These are phyloP conservation scores for Sporothrix humicola DNA, from an alignment of 2,329 filamentous ascomycete genomes.

Conservation along the genomic window DNA sequence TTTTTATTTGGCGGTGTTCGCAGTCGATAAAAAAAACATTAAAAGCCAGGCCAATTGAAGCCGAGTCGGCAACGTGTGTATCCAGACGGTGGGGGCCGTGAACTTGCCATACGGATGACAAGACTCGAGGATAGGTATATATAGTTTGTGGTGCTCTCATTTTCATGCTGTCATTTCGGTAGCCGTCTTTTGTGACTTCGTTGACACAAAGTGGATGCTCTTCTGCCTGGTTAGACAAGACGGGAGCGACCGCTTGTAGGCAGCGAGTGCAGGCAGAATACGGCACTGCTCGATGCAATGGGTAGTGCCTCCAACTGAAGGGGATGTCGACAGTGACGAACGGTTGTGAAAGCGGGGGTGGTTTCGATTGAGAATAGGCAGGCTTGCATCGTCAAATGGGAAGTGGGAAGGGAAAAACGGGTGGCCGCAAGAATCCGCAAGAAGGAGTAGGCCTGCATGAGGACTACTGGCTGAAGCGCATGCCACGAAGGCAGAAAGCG, in stretches of 20 bases:
- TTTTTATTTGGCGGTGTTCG: constrained; percentile 5
- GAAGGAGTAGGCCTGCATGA: constrained; percentile 25
- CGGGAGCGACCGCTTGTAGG: background rate
- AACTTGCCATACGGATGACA: background rate
- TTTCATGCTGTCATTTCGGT: too few relatives aligned
- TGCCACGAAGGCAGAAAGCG: constrained; percentile 43
- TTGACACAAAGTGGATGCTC: background rate
- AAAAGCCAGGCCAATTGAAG: background rate
- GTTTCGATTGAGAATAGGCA: background rate
- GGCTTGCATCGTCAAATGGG: background rate
- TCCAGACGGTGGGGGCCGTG: too few relatives aligned
- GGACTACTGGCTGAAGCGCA: constrained; percentile 40
- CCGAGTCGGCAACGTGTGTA: background rate
- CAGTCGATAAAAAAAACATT: background rate
- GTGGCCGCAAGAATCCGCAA: background rate
- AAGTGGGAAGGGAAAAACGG: background rate
- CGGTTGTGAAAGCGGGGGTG: background rate
- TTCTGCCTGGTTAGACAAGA: background rate
- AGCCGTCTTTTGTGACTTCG: too few relatives aligned
- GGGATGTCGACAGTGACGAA: background rate
- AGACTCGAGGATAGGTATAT: background rate
- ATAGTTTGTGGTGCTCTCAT: background rate
- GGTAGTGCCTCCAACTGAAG: background rate
- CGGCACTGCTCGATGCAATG: too few relatives aligned
- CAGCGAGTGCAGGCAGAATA: background rate